Evolutionary conservation across 2,329 filamentous ascomycete genomes (phyloP).

Genomic region (Fusarium staphyleae): DNA sequence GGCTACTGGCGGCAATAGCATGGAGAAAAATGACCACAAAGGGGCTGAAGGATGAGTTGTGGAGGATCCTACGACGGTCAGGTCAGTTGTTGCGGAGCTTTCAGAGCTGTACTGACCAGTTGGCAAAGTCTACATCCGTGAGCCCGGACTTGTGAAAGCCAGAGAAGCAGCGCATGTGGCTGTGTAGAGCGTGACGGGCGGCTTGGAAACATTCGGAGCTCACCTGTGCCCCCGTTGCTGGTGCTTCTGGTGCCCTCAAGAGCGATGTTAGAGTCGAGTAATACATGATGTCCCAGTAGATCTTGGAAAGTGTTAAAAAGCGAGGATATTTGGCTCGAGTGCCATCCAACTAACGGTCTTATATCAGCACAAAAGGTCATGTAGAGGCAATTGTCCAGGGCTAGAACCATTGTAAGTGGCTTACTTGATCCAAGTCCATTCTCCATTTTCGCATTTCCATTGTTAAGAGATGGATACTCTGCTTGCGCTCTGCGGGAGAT

Average conservation of each 20-base stretch:
- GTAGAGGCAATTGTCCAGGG: background rate
- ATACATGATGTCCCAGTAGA: slow-evolving; percentile 34
- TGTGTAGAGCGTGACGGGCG: slow-evolving; percentile 17
- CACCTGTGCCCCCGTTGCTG: slow-evolving; percentile 15
- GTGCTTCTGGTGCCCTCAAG: slow-evolving; percentile 18
- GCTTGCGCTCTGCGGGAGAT: slow-evolving; percentile 7
- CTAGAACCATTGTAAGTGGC: background rate
- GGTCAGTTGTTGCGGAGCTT: background rate
- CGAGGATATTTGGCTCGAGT: slow-evolving; percentile 10
- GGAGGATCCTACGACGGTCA: slow-evolving; percentile 28
- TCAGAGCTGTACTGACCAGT: slow-evolving; percentile 18
- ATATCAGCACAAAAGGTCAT: too few species aligned
- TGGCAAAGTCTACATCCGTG: slow-evolving; percentile 28
- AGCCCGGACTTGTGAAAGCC: slow-evolving; percentile 16
- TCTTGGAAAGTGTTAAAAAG: slow-evolving; percentile 8
- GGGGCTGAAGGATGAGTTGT: slow-evolving; percentile 31
- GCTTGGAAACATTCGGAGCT: slow-evolving; percentile 29
- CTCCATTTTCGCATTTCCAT: slow-evolving; percentile 22
- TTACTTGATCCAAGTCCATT: slow-evolving; percentile 13
- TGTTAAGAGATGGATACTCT: slow-evolving; percentile 12
- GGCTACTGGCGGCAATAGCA: slow-evolving; percentile 18
- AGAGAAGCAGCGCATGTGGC: slow-evolving; percentile 26
- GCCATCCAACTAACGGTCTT: slow-evolving; percentile 13
- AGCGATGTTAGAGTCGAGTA: slow-evolving; percentile 29
- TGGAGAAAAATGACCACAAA: slow-evolving; percentile 34